Base-by-base conservation (phyloP, 371 early-diverging fungal species). In the Racocetra persica region DNA sequence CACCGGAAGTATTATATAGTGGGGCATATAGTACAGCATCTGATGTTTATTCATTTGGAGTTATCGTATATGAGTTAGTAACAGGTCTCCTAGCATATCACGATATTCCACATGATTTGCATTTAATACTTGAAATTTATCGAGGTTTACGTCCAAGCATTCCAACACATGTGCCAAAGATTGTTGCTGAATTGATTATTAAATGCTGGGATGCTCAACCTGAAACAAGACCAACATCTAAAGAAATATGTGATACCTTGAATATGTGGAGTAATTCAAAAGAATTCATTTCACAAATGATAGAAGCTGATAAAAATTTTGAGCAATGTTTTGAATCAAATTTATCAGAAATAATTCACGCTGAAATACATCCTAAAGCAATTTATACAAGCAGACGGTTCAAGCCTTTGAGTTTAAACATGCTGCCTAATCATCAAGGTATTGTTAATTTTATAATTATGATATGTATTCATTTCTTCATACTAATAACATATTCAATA, bases 331-430 rank as follows among this genome's bases (percentile, higher is more conserved):
- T 63, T 63, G 6, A 63, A 26, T 63, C 65, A 26, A 18, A 63
- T 28, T 63, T 38, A 38, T 38, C 38, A 38, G 6, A 2, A 38
- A 38, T 38, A 38, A 38, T 6, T 41, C 41, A 41, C 7, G 0
- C 41, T 6, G 41, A 41, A 32, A 65, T 22, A 4, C 77, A 77
- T 63, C 65, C 77, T 20, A 41, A 62, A 28, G 77, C 77, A n/a
- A 45, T 77, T 60, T 77, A 77, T 77, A 24, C 24, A 18, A 77
- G 77, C 45, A 60, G 77, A 63, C 41, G 6, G 0, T 41, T 41
- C 41, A 41, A 41, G 2, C 41, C 41, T 41, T 10, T 41, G 6
- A 41, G 41, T 1, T 41, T 41, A 41, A 41, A 10, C 6, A 41
- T 8, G 41, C 41, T 5, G 41, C 5, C 10, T 41, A 4, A 41